A percentile compares a stretch with the other conserved stretches of the same genome.
phyloP scores from a whole-genome alignment of 768 basidiomycete genomes.

The Guyanaporus albipodus region DNA sequence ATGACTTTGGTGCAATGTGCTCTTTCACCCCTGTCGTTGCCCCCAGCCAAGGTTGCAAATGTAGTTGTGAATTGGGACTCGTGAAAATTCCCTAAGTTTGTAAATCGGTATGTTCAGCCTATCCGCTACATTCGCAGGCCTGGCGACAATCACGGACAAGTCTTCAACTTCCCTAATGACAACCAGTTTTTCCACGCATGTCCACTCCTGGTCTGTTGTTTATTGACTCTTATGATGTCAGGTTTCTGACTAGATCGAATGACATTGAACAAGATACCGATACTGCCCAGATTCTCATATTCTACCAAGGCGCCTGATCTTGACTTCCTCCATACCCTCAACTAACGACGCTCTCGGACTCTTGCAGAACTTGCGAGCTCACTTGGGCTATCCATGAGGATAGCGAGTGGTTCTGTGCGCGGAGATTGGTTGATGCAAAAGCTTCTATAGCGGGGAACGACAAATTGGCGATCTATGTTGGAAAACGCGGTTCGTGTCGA shows the following conservation, averaged over 20 bases:
- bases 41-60: constrained; percentile 88
- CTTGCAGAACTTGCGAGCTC: constrained; percentile 82
- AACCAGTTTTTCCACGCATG: constrained; percentile 90
- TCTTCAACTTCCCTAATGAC: constrained; percentile 69
- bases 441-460: constrained; percentile 25
- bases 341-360: constrained; percentile 47
- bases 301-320: constrained; percentile 66
- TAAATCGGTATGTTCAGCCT: constrained; percentile 93
- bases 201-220: background rate
- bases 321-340: background rate
- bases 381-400: constrained; percentile 91
- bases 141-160: constrained; percentile 73
- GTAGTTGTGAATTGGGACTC: constrained; percentile 86
- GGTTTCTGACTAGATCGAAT: constrained; percentile 86
- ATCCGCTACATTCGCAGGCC: constrained; percentile 82
- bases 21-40: constrained; percentile 86
- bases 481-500: constrained; percentile 61
- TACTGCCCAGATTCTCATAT: constrained; percentile 71
- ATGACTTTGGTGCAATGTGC: constrained; percentile 91
- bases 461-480: constrained; percentile 66
- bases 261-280: constrained; percentile 86
- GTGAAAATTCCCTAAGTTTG: constrained; percentile 48
- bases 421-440: constrained; percentile 37
- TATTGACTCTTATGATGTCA: constrained; percentile 11
- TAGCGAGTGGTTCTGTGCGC: constrained; percentile 59